These are phyloP conservation scores for Mortierella sp. DNA, from an alignment of 371 early-diverging fungal species.

Conservation along the genomic window DNA sequence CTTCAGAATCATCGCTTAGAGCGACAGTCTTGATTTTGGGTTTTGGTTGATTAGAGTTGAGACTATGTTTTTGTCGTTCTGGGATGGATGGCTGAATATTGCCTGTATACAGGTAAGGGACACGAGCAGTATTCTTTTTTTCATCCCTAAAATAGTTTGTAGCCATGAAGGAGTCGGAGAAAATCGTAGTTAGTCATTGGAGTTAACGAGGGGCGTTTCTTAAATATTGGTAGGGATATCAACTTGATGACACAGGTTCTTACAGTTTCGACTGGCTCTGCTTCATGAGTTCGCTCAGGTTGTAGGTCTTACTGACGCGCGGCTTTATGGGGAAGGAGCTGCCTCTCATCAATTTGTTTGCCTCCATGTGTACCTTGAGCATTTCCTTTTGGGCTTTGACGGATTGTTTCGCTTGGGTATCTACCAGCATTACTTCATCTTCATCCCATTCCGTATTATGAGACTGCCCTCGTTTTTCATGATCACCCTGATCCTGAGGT, in stretches of 20 bases:
- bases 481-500: background rate
- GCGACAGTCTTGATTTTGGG: conserved; percentile 17
- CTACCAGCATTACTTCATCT: background rate
- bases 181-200: background rate
- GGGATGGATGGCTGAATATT: background rate
- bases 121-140: conserved; percentile 1
- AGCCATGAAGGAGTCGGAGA: background rate
- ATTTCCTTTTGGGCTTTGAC: conserved; percentile 17
- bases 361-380: conserved; percentile 18
- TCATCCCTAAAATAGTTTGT: background rate
- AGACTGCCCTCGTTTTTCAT: background rate
- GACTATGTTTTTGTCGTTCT: background rate
- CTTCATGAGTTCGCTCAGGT: conserved; percentile 18
- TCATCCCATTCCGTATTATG: background rate
- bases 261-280: conserved; percentile 29
- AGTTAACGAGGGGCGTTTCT: too few species aligned
- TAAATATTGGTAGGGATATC: too few species aligned
- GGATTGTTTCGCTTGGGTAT: background rate
- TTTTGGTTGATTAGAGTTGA: conserved; percentile 2
- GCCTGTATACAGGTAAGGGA: conserved; percentile 2
- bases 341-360: conserved; percentile 16
- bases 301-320: conserved; percentile 18
- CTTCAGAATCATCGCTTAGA: conserved; percentile 39
- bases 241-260: background rate
- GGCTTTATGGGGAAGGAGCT: conserved; percentile 8